Evolutionary conservation across 139 green algal species (phyloP), one percentile per base, ranked within the genome.

Genomic region (Auxenochlorella protothecoides): DNA sequence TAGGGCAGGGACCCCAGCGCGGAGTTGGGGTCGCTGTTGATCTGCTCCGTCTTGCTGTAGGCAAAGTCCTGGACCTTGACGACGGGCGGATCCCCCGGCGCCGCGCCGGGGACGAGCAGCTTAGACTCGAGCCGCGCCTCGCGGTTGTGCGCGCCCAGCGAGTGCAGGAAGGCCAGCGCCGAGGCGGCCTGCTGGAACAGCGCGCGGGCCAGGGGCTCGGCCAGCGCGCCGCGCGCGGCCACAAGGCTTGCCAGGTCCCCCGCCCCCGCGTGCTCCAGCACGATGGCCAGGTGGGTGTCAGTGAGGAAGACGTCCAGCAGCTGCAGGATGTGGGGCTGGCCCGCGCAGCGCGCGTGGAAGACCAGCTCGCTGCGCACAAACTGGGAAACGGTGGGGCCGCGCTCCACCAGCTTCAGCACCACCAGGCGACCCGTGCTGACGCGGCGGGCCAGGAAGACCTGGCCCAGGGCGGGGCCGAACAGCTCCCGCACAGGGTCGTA

Each of bases 71-170:
- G 68, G 72, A 77, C 68, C 59, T 77, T 77, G n/a, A 77, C 54
- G 53, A 77, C 13, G 59, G 72, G 72, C 59, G 59, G 27, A 44
- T 62, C 57, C 57, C 11, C 57, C 9, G 11, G 73, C 54, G 53
- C 13, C 8, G 27, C 7, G 55, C 71, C 90, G 72, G 64, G 64
- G 4, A 62, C 86, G 72, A 97, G 81, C 69, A 96, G 77, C 15
- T 88, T 89, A 79, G 94, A 96, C 74, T 96, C 89, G 12, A 97
- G 79, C 74, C 92, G 91, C 76, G 93, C 88, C 72, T 95, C 90
- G 3, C 88, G 81, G 72, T 91, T 90, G 63, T 83, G 81, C 52
- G 90, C 83, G 5, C 87, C 83, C 72, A 88, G 78, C 16, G 73
- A 62, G 66, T 77, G 78, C 13, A 78, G 89, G 84, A 90, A 94